Evolutionary conservation across 2,329 filamentous ascomycete species (phyloP).

Genomic region (Phyllosticta citribraziliensis): DNA sequence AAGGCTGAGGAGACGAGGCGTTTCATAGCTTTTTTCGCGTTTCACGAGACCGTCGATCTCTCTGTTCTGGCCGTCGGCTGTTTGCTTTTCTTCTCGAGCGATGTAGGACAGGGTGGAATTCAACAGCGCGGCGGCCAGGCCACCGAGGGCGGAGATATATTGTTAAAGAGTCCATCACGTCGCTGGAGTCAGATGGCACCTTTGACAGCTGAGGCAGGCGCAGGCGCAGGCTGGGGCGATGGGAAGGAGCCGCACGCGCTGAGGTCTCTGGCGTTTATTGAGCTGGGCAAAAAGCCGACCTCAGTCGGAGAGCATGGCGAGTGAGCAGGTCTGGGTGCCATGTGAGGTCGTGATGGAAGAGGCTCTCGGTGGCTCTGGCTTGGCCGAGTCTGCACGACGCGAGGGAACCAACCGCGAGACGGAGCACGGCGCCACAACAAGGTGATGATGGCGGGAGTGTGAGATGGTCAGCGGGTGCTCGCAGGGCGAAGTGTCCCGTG

Average conservation of each 20-base stretch:
- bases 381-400: not conserved
- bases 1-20: not conserved
- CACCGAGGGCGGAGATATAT: not conserved
- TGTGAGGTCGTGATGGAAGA: not conserved
- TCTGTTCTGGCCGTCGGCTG: not conserved
- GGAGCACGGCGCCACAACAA: no score
- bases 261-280: not conserved
- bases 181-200: not conserved
- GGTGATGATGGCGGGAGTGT: not conserved
- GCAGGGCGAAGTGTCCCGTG: not conserved
- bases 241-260: not conserved
- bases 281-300: not conserved
- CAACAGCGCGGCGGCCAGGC: not conserved
- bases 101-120: not conserved
- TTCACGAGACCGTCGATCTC: not conserved
- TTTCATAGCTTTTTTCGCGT: not conserved
- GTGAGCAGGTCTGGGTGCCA: not conserved
- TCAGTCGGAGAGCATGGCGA: not conserved
- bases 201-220: not conserved
- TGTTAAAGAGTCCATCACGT: not conserved
- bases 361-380: not conserved
- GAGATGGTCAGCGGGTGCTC: not conserved
- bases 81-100: not conserved
- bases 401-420: no score
- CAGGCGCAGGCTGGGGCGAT: not conserved